These are phyloP conservation scores for Angomonas desouzai DNA, from an alignment of 208 protist species.

Conservation along the genomic window DNA sequence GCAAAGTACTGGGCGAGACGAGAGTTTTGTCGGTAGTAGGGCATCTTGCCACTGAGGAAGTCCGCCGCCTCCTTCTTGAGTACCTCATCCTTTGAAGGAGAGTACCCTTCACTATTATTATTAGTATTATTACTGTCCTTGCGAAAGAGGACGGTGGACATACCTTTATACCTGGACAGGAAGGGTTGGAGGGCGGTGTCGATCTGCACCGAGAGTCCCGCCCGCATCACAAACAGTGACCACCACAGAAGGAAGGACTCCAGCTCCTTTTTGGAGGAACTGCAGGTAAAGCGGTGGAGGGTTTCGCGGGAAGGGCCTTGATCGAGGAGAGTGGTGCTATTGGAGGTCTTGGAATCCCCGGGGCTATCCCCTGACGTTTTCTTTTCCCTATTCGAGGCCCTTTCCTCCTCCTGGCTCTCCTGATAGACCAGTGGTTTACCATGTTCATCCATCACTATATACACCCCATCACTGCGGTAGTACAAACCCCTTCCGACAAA, in stretches of 20 bases:
- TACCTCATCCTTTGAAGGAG: not conserved
- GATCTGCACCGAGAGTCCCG: not conserved
- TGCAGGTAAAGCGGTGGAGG: conserved; percentile 12
- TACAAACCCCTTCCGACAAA: conserved; percentile 82
- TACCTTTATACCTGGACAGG: not conserved
- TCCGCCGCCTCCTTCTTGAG: not conserved
- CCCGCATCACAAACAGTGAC: not conserved
- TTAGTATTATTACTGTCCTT: not conserved
- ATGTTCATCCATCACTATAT: conserved; percentile 56
- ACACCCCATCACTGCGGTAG: conserved; percentile 59
- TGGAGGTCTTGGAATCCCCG: not conserved
- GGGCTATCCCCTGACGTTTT: too few relatives aligned
- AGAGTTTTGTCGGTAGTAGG: not conserved
- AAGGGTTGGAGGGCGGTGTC: not conserved
- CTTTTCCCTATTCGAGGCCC: not conserved
- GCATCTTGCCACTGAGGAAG: not conserved
- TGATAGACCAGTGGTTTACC: conserved; percentile 39
- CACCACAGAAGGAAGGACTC: conserved; percentile 53
- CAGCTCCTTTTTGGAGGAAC: conserved; percentile 26
- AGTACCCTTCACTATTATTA: not conserved
- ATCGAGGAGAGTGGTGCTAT: not conserved
- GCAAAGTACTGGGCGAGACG: conserved; percentile 1
- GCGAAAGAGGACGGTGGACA: not conserved
- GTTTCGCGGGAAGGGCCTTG: not conserved
- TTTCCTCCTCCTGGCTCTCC: conserved; percentile 2